Base-by-base conservation (phyloP, 1,284 basidiomycete genomes). In the Cryptococcus sp. region DNA sequence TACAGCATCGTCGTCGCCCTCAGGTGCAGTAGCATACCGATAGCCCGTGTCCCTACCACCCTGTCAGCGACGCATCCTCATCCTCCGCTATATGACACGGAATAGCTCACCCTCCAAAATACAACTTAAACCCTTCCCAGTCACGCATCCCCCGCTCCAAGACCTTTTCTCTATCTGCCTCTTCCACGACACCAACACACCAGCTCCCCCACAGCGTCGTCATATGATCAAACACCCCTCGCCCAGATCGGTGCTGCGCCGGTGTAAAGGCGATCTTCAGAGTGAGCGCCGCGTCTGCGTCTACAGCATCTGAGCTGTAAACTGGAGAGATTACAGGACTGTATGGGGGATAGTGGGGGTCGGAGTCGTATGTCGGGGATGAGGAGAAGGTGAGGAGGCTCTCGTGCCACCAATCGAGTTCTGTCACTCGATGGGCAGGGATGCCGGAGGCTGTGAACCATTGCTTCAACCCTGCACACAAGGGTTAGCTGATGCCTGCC, bases 361-460 rank as follows among this genome's bases (percentile, higher is more conserved):
- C 38, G 11, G 53, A 39, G 11, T 51, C 46, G n/a, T 40, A 47
- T 13, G 40, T 40, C n/a, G 50, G 46, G 21, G 62, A 61, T 3
- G 53, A 23, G 11, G 63, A 60, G 56, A 77, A 69, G 7, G 64
- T 49, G 2, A 78, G 55, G 35, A 76, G 49, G 3, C 71, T 61
- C 61, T 77, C 75, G 59, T 71, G 65, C 67, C 71, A 76, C 76
- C 76, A 78, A 62, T 78, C 76, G 16, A 78, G 65, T 59, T 77
- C 73, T 33, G 69, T 73, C 12, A 78, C 55, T 18, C 75, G 61
- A n/a, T 60, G 43, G 38, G 56, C 56, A 0, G 75, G 72, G 42
- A 78, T 75, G 7, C 67, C 65, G 24, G 63, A 70, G 16, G 59
- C 46, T 9, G 56, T 59, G 62, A 78, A 78, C 75, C 74, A 78